Evolutionary conservation across 305 asterid species (phyloP), one percentile per base, ranked within the genome.

Genomic region (Salvia sclarea): DNA sequence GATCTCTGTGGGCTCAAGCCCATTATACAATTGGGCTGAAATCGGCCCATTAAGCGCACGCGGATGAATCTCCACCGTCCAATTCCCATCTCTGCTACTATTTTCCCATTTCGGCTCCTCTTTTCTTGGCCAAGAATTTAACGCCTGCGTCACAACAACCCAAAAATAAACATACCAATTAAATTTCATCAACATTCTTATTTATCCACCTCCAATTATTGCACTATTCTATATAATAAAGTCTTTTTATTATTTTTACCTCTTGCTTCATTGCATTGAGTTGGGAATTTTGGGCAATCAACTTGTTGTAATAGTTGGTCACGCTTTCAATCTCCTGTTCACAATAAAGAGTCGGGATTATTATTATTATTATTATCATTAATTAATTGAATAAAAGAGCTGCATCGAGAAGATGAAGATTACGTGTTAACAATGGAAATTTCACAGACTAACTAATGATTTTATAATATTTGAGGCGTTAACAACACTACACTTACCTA

Each of bases 301-400:
- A 66, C 13, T 75, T 41, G 24, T 75, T 67, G 73, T 49, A 41
- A 70, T 66, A 65, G 20, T 24, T 76, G 30, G 44, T 71, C 68
- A 77, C 84, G 35, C 68, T 77, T 63, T 75, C 78, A 25, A 87
- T 28, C 64, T 85, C 88, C 91, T 87, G 85, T 61, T 37, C 6
- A 9, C 49, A 22, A 58, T 52, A 9, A 9, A 10, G 61, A 30
- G 35, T 30, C 35, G 5, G 35, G 5, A 30, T 30, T 30, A 30
- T n/a, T n/a, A n/a, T n/a, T n/a, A n/a, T n/a, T n/a, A n/a, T n/a
- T n/a, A n/a, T n/a, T n/a, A n/a, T n/a, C n/a, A n/a, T n/a, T n/a
- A n/a, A n/a, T n/a, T n/a, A n/a, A n/a, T n/a, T n/a, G n/a, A n/a
- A n/a, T n/a, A n/a, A n/a, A n/a, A n/a, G n/a, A n/a, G n/a, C n/a